Evolutionary conservation across 257 asterid species (phyloP).

Genomic region (Coffea eugenioides): DNA sequence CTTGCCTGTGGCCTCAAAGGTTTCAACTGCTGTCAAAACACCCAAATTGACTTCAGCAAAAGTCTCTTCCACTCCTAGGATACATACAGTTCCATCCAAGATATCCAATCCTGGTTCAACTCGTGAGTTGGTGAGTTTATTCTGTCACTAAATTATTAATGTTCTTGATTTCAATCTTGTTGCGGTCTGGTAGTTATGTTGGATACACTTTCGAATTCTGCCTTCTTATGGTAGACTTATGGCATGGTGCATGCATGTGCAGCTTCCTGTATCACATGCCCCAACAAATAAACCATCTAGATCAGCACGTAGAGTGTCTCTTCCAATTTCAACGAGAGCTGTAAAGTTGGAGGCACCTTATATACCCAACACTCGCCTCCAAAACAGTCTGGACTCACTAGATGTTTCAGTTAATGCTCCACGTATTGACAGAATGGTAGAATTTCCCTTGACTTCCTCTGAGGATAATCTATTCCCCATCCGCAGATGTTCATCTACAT

Average conservation of each 20-base stretch:
- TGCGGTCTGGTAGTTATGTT: not conserved
- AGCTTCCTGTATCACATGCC: slow-evolving; percentile 88
- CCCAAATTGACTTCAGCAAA: slow-evolving; percentile 38
- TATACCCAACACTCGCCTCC: slow-evolving; percentile 37
- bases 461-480: slow-evolving; percentile 35
- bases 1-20: slow-evolving; percentile 31
- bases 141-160: not conserved
- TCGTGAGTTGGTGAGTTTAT: slow-evolving; percentile 75
- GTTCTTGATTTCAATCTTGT: not conserved
- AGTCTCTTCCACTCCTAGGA: slow-evolving; percentile 46
- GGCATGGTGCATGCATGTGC: slow-evolving; percentile 20
- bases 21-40: slow-evolving; percentile 38
- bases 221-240: slow-evolving; percentile 5
- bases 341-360: slow-evolving; percentile 33
- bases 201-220: not conserved
- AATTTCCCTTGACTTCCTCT: slow-evolving; percentile 54
- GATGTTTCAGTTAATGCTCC: slow-evolving; percentile 94
- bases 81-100: slow-evolving; percentile 57
- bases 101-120: slow-evolving; percentile 85
- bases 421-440: slow-evolving; percentile 87
- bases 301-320: slow-evolving; percentile 67
- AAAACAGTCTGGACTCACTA: slow-evolving; percentile 49
- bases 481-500: slow-evolving; percentile 49
- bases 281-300: slow-evolving; percentile 60
- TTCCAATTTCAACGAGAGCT: slow-evolving; percentile 55